Conservation (phyloP, 208 protist genomes). For the Blechomonas ayalai region DNA sequence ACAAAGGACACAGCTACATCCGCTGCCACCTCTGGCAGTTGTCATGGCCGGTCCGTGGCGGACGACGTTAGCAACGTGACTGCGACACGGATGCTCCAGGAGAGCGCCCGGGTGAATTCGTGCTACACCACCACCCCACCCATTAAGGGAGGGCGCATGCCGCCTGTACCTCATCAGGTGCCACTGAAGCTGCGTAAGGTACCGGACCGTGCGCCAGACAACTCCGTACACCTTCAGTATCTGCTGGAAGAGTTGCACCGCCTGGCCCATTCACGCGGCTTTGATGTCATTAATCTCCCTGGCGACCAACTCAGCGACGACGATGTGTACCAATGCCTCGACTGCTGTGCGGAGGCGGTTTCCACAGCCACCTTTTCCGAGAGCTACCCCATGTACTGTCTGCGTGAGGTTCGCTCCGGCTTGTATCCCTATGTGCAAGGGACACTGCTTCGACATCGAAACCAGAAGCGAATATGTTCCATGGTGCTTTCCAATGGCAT, state of each 20-base stretch:
- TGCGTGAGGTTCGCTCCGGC: conserved; percentile 37
- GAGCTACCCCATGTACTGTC: conserved; percentile 70
- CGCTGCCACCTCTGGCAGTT: too few species aligned
- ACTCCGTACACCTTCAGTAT: conserved; percentile 4
- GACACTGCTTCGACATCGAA: conserved; percentile 19
- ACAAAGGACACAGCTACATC: background rate
- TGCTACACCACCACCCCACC: background rate
- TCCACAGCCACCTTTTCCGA: conserved; percentile 63
- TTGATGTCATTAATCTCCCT: conserved; percentile 44
- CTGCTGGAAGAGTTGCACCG: conserved; percentile 18
- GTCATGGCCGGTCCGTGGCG: too few species aligned
- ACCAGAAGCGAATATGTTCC: conserved; percentile 30
- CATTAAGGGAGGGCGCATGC: conserved; percentile 8
- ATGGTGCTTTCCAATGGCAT: conserved; percentile 74
- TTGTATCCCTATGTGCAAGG: conserved; percentile 70
- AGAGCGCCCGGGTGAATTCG: too few species aligned
- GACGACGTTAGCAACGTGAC: too few species aligned
- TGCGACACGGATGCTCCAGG: too few species aligned
- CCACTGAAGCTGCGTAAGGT: conserved; percentile 60
- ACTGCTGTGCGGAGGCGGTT: conserved; percentile 59
- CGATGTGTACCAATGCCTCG: conserved; percentile 36
- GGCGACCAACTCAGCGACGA: conserved; percentile 19
- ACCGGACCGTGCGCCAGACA: conserved; percentile 32
- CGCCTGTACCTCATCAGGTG: conserved; percentile 39
- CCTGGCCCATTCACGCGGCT: conserved; percentile 24